Percentiles rank a stretch among this genome's conserved stretches.
Evolutionary conservation across 768 basidiomycete species (phyloP).

Genomic region (Naganishia friedmannii): DNA sequence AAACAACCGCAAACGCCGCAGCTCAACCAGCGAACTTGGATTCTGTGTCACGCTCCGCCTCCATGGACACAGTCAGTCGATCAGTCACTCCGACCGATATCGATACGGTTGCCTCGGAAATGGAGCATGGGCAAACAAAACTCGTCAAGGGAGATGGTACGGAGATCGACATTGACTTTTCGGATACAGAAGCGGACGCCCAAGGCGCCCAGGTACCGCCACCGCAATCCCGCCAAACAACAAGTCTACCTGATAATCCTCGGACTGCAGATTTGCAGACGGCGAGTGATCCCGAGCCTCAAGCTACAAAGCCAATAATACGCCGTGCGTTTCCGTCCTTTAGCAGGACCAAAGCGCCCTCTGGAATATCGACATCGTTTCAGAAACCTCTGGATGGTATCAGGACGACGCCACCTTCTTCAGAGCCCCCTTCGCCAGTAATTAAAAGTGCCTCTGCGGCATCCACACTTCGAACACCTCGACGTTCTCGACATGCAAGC

Average conservation of each 20-base stretch:
- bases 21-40: neutral
- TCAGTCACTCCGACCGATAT: slow-evolving; percentile 18
- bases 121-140: slow-evolving; percentile 20
- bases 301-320: neutral
- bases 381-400: neutral
- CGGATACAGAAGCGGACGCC: slow-evolving; percentile 1
- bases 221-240: neutral
- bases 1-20: neutral
- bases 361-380: neutral
- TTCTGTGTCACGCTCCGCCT: neutral
- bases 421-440: neutral
- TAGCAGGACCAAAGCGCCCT: neutral
- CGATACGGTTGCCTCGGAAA: slow-evolving; percentile 28
- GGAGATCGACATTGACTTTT: slow-evolving; percentile 21
- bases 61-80: neutral
- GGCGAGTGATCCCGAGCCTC: no score
- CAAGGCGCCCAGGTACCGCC: neutral
- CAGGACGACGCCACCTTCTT: neutral
- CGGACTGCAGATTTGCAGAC: neutral
- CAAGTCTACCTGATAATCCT: neutral
- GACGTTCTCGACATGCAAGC: slow-evolving; percentile 17
- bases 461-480: neutral
- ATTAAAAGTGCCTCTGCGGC: neutral
- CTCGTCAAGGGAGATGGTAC: slow-evolving; percentile 32
- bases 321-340: slow-evolving; percentile 20